Conservation (phyloP, 164 flowering plant genomes). For the Kingdonia uniflora region DNA sequence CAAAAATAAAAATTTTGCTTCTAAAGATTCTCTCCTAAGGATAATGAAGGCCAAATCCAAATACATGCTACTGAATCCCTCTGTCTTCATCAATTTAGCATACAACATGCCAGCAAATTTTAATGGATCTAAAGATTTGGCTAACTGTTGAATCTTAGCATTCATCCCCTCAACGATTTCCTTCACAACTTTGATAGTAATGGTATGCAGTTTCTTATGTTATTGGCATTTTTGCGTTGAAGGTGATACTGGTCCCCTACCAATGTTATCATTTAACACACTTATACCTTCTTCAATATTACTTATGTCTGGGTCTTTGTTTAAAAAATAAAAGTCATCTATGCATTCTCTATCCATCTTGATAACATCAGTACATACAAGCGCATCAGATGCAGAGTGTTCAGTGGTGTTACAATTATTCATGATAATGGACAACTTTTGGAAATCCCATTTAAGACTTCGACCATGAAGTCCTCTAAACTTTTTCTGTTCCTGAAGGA, state of each 20-base stretch:
- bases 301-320: not conserved
- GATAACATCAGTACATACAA: no score
- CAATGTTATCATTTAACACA: not conserved
- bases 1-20: not conserved
- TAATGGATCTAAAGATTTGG: not conserved
- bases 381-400: not conserved
- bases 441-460: constrained; percentile 3
- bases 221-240: not conserved
- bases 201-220: not conserved
- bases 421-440: not conserved
- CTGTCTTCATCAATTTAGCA: constrained; percentile 2
- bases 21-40: not conserved
- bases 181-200: not conserved
- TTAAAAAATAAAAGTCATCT: no score
- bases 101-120: not conserved
- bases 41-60: not conserved
- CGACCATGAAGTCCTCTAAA: not conserved
- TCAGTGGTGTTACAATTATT: no score
- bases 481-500: not conserved
- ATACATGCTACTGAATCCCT: not conserved
- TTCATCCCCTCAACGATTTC: constrained; percentile 1
- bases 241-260: not conserved
- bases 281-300: not conserved
- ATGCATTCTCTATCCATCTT: no score
- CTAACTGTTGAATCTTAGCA: constrained; percentile 1